phyloP scores from a whole-genome alignment of 805 yeast genomes.

The Saturnispora kantuleensis region DNA sequence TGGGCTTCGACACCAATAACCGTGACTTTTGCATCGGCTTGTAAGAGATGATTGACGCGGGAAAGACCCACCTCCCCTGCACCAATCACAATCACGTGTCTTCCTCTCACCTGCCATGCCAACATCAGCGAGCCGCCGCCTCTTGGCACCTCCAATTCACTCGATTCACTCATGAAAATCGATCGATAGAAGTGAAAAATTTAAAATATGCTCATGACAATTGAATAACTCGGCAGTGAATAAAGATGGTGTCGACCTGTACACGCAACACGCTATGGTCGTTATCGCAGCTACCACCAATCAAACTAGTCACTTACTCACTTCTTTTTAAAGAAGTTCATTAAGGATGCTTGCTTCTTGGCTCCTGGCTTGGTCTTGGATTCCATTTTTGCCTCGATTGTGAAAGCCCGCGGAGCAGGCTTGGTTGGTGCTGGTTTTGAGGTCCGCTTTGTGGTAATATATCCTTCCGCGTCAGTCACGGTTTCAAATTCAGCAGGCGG shows the following conservation, averaged over 20 bases:
- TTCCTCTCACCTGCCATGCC: slow-evolving; percentile 65
- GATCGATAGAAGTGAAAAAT: neutral
- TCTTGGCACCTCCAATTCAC: slow-evolving; percentile 13
- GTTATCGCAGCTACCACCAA: too few relatives aligned
- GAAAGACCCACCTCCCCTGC: slow-evolving; percentile 73
- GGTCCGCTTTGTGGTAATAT: slow-evolving; percentile 16
- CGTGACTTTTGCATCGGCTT: slow-evolving; percentile 62
- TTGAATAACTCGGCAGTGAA: neutral
- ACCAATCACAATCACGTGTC: slow-evolving; percentile 64
- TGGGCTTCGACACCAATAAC: slow-evolving; percentile 39
- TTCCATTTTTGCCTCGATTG: slow-evolving; percentile 1
- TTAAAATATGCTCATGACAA: neutral
- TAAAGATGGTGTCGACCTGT: neutral
- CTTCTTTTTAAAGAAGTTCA: slow-evolving; percentile 27
- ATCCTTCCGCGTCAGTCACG: slow-evolving; percentile 25
- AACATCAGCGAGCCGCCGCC: slow-evolving; percentile 50
- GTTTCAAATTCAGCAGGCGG: slow-evolving; percentile 15
- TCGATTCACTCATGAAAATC: too few relatives aligned
- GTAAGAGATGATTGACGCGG: slow-evolving; percentile 53
- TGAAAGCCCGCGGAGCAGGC: slow-evolving; percentile 1
- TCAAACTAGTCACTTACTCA: neutral
- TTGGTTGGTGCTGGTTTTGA: slow-evolving; percentile 5
- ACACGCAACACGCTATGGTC: neutral
- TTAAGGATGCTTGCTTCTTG: slow-evolving; percentile 22
- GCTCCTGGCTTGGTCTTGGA: neutral